Evolutionary conservation across 2,329 filamentous ascomycete genomes (phyloP), one percentile per base, ranked within the genome.

Genomic region (Diaporthe sp.): DNA sequence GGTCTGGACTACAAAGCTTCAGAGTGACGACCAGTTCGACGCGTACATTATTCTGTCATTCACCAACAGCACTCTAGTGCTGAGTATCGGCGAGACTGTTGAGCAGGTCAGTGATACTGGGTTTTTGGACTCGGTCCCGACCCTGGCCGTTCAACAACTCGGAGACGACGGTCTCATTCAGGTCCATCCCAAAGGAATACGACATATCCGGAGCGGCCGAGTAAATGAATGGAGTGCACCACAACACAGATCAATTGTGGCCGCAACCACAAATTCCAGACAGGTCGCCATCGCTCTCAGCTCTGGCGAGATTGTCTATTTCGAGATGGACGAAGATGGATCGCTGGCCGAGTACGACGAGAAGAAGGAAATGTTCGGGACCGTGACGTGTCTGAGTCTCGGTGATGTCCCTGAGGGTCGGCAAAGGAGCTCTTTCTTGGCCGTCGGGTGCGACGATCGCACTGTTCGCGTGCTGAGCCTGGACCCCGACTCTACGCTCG

Each of bases 1-100:
- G 1, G 96, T 99, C 4, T 99, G 97, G 96, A 98, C 97, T 0
- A 95, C 97, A 0, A 98, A 98, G 83, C 87, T 98, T 62, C 94
- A 92, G 51, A 91, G 92, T 28, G 90, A 91, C 25, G 96, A 98
- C 79, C 91, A 96, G 79, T 98, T 93, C 78, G 96, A 99, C 84
- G 94, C 95, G 0, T 98, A 98, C 81, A 98, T 99, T 76, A 91
- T 99, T n/a, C 89, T 99, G 7, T 98, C 95, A 3, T 97, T 98
- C 81, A 92, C 93, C 53, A 97, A 97, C 79, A 94, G 92, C 42
- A 99, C 97, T 0, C 88, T 98, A 17, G 96, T 98, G 1, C 88
- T 99, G 22, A 97, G 95, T 81, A 98, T 99, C 78, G 97, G 96
- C 5, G 97, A 99, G 82, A 98, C 96, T 1, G 97, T 99, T 0